Percentiles rank a stretch among this genome's conserved stretches.
These are phyloP conservation scores for Pseudogymnoascus sp. DNA, from an alignment of 2,329 filamentous ascomycete species.

Conservation along the genomic window DNA sequence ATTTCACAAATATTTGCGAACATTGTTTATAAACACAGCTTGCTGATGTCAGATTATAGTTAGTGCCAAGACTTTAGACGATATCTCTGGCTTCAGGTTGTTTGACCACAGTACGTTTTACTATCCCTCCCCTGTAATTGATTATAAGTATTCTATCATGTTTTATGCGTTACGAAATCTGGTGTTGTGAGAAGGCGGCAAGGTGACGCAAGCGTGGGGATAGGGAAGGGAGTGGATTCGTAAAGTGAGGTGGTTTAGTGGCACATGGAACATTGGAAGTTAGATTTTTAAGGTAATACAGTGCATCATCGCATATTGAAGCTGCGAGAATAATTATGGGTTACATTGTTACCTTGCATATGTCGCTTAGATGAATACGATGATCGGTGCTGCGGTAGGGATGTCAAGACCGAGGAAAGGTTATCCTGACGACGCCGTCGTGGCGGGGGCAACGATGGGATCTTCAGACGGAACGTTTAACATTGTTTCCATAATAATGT, in stretches of 20 bases:
- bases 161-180: neutral
- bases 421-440: neutral
- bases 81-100: neutral
- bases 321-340: neutral
- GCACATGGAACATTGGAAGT: neutral
- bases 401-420: neutral
- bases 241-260: neutral
- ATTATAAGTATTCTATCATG: neutral
- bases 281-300: neutral
- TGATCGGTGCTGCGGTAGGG: neutral
- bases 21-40: neutral
- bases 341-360: neutral
- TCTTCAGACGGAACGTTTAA: too few species aligned
- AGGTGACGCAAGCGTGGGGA: neutral
- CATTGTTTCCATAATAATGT: too few species aligned
- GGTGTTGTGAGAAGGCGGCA: neutral
- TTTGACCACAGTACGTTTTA: neutral
- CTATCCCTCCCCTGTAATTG: neutral
- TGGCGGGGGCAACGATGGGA: neutral
- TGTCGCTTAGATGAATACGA: neutral
- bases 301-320: neutral
- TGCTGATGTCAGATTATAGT: constrained; percentile 4
- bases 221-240: neutral
- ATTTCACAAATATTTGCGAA: neutral
- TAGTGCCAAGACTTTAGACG: neutral